A percentile compares a stretch with the other conserved stretches of the same genome.
phyloP scores from a whole-genome alignment of 2,329 filamentous ascomycete species.

The Claviceps citrina region DNA sequence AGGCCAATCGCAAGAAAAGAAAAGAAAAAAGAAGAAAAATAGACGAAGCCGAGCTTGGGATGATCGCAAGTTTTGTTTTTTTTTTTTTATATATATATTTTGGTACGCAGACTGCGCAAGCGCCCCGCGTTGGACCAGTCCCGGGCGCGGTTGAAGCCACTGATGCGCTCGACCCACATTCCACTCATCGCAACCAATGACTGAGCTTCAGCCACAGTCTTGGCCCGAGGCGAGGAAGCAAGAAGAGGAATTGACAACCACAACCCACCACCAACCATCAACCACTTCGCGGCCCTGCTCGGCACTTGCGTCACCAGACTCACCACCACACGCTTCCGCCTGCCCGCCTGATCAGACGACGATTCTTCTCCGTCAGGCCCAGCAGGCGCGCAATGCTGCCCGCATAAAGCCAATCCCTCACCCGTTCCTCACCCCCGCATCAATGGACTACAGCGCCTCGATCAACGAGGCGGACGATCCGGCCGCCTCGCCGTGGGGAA shows the following conservation, averaged over 20 bases:
- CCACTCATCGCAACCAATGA: background rate
- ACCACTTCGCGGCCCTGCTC: background rate
- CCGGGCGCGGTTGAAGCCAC: no score
- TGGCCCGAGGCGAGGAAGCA: no score
- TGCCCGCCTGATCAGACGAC: background rate
- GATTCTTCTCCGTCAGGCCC: no score
- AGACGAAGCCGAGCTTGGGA: no score
- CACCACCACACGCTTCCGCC: background rate
- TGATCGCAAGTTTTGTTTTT: no score
- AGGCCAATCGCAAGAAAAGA: no score
- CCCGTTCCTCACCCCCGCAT: background rate
- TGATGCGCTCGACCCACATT: background rate
- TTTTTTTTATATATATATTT: no score
- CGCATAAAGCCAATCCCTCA: background rate
- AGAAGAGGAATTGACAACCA: no score
- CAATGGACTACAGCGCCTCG: constrained; percentile 44
- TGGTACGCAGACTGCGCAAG: no score
- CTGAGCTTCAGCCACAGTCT: background rate
- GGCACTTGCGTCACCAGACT: no score
- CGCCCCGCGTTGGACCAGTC: no score
- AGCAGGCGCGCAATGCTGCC: constrained; percentile 1
- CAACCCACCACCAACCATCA: no score
- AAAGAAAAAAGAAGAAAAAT: background rate
- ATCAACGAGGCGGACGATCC: constrained; percentile 40
- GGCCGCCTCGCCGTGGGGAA: constrained; percentile 40